Conservation (phyloP, 1,139 yeast genomes). For the Meyerozyma sp. region DNA sequence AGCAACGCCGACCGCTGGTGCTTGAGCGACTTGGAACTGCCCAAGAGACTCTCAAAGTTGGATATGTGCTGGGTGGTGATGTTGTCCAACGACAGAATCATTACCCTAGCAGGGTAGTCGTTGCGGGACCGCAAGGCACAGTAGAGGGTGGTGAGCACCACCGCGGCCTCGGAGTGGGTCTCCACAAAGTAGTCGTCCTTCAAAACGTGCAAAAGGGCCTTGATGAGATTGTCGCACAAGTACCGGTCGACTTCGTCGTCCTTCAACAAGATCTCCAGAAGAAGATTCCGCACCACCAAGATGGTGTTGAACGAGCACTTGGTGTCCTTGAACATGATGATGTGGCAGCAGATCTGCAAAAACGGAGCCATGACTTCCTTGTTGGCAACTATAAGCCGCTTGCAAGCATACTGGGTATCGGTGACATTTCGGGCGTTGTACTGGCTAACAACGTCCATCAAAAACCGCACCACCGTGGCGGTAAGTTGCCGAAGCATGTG, state of each 20-base stretch:
- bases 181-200: constrained; percentile 77
- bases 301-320: constrained; percentile 91
- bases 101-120: constrained; percentile 47
- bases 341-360: constrained; percentile 67
- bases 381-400: constrained; percentile 60
- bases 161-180: constrained; percentile 87
- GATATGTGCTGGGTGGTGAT: constrained; percentile 40
- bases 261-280: constrained; percentile 59
- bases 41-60: constrained; percentile 56
- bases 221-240: constrained; percentile 54
- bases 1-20: constrained; percentile 72
- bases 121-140: constrained; percentile 63
- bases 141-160: constrained; percentile 76
- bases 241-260: constrained; percentile 78
- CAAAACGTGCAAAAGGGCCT: constrained; percentile 48
- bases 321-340: constrained; percentile 79
- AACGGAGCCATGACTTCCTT: constrained; percentile 74
- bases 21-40: constrained; percentile 57
- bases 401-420: constrained; percentile 59
- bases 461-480: constrained; percentile 83
- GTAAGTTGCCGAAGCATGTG: constrained; percentile 89
- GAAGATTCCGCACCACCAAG: constrained; percentile 66
- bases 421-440: constrained; percentile 39
- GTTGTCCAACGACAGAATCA: constrained; percentile 41
- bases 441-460: constrained; percentile 88